A percentile compares a stretch with the other conserved stretches of the same genome.
Conservation (phyloP, 192 early-diverging fungal genomes). For the Funneliformis geosporum region DNA sequence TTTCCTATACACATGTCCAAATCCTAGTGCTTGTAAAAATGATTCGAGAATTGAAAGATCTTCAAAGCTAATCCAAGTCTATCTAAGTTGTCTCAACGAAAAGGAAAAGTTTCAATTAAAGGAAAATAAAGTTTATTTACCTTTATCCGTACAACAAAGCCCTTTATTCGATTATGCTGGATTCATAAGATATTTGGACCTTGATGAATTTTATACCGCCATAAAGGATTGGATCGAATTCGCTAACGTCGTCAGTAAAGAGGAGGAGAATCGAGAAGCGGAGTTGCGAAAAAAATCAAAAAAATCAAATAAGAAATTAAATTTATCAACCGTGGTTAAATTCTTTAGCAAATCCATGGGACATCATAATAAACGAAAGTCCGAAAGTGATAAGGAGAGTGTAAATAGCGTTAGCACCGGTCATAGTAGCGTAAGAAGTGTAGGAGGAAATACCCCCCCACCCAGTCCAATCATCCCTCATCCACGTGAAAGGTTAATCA, state of each 20-base stretch:
- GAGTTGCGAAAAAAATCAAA: neutral
- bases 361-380: neutral
- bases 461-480: neutral
- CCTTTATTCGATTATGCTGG: constrained; percentile 9
- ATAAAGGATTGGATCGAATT: constrained; percentile 28
- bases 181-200: constrained; percentile 26
- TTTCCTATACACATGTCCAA: constrained; percentile 2
- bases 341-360: neutral
- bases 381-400: neutral
- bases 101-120: neutral
- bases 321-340: neutral
- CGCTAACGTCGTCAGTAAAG: too few species aligned
- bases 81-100: constrained; percentile 2
- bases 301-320: neutral
- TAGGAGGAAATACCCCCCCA: neutral
- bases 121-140: constrained; percentile 12
- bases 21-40: neutral
- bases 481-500: neutral
- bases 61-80: constrained; percentile 23
- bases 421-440: neutral
- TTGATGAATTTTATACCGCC: constrained; percentile 22
- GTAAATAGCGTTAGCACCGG: neutral
- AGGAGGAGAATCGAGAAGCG: neutral
- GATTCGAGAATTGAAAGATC: neutral
- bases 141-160: neutral